Evolutionary conservation across 257 asterid species (phyloP).

Genomic region (Penstemon eatonii): DNA sequence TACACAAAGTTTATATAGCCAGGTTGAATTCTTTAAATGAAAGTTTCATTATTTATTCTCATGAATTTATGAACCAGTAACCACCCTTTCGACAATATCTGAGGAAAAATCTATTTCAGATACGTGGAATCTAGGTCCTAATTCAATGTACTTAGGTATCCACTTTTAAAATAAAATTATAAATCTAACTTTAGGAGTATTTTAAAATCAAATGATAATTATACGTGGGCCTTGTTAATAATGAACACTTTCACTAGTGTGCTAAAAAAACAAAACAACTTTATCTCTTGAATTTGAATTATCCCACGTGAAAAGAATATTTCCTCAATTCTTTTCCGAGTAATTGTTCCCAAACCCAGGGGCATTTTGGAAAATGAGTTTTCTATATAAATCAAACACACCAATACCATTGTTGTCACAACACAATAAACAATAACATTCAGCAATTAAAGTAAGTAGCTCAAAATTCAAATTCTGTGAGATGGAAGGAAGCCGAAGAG

Average conservation of each 20-base stretch:
- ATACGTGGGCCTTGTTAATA: neutral
- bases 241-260: conserved; percentile 1
- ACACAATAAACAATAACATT: neutral
- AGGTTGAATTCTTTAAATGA: neutral
- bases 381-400: conserved; percentile 15
- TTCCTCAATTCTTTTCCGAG: neutral
- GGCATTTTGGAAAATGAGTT: conserved; percentile 1
- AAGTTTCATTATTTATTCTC: neutral
- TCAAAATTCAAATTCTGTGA: neutral
- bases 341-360: neutral
- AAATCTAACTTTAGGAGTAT: conserved; percentile 10
- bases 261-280: no score
- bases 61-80: no score
- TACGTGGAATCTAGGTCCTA: neutral
- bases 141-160: conserved; percentile 2
- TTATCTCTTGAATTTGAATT: neutral
- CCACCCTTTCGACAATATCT: no score
- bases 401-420: neutral
- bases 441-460: neutral
- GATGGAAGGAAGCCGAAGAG: conserved; percentile 51
- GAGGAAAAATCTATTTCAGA: neutral
- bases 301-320: neutral
- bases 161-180: neutral
- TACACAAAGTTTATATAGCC: neutral
- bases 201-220: neutral